These are phyloP conservation scores for Phoma sp. DNA, from an alignment of 2,329 filamentous ascomycete genomes.

Conservation along the genomic window DNA sequence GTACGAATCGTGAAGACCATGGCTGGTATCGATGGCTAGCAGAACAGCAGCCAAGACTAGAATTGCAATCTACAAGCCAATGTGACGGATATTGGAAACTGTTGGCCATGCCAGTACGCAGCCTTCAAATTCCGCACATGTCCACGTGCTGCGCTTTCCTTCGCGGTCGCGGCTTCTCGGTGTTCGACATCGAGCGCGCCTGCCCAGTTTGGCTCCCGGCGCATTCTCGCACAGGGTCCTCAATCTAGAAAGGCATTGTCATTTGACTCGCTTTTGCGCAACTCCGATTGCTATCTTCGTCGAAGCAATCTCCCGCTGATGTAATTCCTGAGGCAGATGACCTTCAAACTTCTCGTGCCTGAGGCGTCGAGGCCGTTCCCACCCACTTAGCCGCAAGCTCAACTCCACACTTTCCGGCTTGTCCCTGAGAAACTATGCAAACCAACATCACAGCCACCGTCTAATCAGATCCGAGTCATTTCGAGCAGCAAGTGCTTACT, in stretches of 20 bases:
- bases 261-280: constrained; percentile 29
- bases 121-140: neutral
- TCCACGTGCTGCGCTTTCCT: constrained; percentile 6
- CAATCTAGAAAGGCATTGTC: constrained; percentile 6
- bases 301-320: constrained; percentile 25
- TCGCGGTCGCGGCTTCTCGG: constrained; percentile 27
- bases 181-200: constrained; percentile 22
- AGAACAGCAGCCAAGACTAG: neutral
- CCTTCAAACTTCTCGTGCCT: constrained; percentile 35
- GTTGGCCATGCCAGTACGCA: neutral
- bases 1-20: neutral
- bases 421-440: constrained; percentile 25
- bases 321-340: constrained; percentile 41
- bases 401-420: constrained; percentile 33
- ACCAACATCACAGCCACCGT: constrained; percentile 34
- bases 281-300: constrained; percentile 29
- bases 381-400: constrained; percentile 26
- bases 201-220: constrained; percentile 19
- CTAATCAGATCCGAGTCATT: constrained; percentile 36
- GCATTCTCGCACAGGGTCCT: constrained; percentile 12
- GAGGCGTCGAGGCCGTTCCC: constrained; percentile 24
- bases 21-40: no score
- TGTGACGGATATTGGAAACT: neutral
- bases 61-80: neutral
- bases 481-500: constrained; percentile 23